phyloP scores from a whole-genome alignment of 805 yeast genomes.

The Zygoascus ofunaensis region DNA sequence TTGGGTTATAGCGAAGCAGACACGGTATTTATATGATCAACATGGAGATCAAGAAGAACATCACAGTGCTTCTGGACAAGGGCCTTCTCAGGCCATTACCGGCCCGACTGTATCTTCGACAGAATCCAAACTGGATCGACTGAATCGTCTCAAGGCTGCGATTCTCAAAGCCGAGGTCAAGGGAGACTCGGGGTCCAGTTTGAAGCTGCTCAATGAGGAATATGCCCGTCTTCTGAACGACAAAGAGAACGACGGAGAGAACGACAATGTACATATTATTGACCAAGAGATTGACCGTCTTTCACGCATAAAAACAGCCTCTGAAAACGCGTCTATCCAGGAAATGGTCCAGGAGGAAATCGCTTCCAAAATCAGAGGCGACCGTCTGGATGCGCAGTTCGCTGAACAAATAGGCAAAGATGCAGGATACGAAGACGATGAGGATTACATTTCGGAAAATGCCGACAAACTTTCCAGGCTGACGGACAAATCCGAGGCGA shows the following conservation, averaged over 20 bases:
- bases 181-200: slow-evolving; percentile 17
- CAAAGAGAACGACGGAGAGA: neutral
- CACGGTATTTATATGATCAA: slow-evolving; percentile 7
- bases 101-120: neutral
- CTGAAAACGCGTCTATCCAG: slow-evolving; percentile 12
- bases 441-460: slow-evolving; percentile 38
- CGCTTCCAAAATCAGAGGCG: slow-evolving; percentile 28
- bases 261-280: slow-evolving; percentile 11
- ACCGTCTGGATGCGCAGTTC: slow-evolving; percentile 22
- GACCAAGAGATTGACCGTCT: slow-evolving; percentile 6
- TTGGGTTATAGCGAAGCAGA: slow-evolving; percentile 12
- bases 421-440: slow-evolving; percentile 30
- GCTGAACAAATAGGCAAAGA: slow-evolving; percentile 33
- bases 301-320: slow-evolving; percentile 5
- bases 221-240: slow-evolving; percentile 14
- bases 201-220: slow-evolving; percentile 22
- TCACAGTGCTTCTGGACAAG: too few species aligned
- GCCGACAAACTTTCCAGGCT: slow-evolving; percentile 31
- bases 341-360: slow-evolving; percentile 33
- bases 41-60: neutral
- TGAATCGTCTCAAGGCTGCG: slow-evolving; percentile 29
- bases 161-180: slow-evolving; percentile 30
- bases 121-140: slow-evolving; percentile 7
- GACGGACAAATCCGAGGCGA: slow-evolving; percentile 21
- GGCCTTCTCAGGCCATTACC: neutral